Evolutionary conservation across 257 asterid genomes (phyloP).

Genomic region (Marsdenia floribunda): DNA sequence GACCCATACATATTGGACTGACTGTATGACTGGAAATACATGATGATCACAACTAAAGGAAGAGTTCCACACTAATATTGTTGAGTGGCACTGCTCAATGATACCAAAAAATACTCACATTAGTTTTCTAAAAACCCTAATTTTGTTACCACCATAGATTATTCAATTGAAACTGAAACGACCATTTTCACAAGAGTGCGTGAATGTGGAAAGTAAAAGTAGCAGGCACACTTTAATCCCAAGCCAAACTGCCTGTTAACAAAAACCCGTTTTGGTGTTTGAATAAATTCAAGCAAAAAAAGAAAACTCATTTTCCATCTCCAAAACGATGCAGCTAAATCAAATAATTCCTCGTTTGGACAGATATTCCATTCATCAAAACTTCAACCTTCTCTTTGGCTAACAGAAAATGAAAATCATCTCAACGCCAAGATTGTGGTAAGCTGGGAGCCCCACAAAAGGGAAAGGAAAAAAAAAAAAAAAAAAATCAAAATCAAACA

Average conservation of each 20-base stretch:
- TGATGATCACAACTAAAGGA: background rate
- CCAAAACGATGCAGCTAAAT: slow-evolving; percentile 7
- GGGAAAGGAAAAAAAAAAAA: background rate
- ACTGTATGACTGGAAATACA: background rate
- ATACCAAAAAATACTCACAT: background rate
- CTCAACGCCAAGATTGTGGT: too few species aligned
- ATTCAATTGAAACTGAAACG: background rate
- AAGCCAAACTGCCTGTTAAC: too few species aligned
- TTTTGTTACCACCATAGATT: background rate
- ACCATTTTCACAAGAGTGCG: background rate
- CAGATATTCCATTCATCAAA: background rate
- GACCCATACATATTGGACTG: background rate
- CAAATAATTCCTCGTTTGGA: background rate
- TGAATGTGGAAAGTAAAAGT: too few species aligned
- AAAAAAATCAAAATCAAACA: background rate
- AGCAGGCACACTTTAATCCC: too few species aligned
- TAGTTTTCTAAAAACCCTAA: background rate
- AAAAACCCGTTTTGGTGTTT: background rate
- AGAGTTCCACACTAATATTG: background rate
- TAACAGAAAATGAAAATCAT: too few species aligned
- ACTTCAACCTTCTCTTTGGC: too few species aligned
- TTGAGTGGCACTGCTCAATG: background rate
- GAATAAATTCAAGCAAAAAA: background rate
- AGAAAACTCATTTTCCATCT: background rate
- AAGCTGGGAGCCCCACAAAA: background rate